A percentile compares a stretch with the other conserved stretches of the same genome.
phyloP scores from a whole-genome alignment of 2,329 filamentous ascomycete genomes.

The Arthrobotrys iridis region DNA sequence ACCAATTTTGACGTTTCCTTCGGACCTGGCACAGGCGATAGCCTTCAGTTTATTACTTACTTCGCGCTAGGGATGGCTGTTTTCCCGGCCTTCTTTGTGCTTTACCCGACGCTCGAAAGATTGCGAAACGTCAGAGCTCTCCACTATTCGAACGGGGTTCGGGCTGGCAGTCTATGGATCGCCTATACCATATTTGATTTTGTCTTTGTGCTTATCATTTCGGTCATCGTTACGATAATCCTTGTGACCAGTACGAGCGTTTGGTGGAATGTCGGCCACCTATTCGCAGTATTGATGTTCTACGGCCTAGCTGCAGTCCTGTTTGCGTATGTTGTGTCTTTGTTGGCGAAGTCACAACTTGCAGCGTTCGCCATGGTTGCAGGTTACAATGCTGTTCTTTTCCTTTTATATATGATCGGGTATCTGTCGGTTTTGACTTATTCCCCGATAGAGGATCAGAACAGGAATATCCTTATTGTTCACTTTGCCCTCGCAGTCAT shows the following conservation, averaged over 20 bases:
- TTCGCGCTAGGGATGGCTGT: constrained; percentile 80
- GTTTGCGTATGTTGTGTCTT: constrained; percentile 81
- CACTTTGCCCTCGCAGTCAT: constrained; percentile 79
- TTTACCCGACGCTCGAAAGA: constrained; percentile 88
- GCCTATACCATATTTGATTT: constrained; percentile 86
- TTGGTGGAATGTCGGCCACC: constrained; percentile 82
- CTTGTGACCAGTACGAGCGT: constrained; percentile 70
- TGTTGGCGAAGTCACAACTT: constrained; percentile 80
- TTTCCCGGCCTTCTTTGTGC: constrained; percentile 84
- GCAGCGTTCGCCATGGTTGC: constrained; percentile 85
- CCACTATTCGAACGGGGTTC: constrained; percentile 91
- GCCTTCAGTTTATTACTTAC: constrained; percentile 82
- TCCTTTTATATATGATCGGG: constrained; percentile 76
- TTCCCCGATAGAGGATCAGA: constrained; percentile 74
- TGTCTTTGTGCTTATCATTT: constrained; percentile 69
- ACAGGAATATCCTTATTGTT: constrained; percentile 72
- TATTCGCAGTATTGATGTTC: constrained; percentile 82
- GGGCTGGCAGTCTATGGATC: constrained; percentile 82
- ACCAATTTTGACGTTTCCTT: constrained; percentile 80
- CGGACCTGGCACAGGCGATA: constrained; percentile 72
- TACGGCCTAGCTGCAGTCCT: constrained; percentile 82
- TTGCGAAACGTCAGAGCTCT: constrained; percentile 80
- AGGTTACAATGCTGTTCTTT: constrained; percentile 76
- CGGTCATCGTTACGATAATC: constrained; percentile 68
- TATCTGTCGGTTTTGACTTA: constrained; percentile 80